Percentiles rank a stretch among this genome's conserved stretches.
Evolutionary conservation across 495 filamentous ascomycete species (phyloP).

Genomic region (Bathelium albidoporum): DNA sequence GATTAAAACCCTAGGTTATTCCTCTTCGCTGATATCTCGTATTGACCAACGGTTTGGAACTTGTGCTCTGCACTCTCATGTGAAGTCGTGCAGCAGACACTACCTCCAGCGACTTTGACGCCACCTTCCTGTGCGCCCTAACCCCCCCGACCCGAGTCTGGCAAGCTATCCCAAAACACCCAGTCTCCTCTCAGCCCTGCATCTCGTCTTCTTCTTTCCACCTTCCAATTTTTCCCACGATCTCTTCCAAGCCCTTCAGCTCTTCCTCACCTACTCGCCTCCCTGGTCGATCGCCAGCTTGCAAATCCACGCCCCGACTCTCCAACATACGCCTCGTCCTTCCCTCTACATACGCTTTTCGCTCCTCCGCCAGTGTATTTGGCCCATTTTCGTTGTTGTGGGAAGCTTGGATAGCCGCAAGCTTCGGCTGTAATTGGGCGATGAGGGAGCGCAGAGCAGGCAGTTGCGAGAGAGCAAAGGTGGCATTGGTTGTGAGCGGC

Average conservation of each 20-base stretch:
- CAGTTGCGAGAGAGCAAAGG: conserved; percentile 72
- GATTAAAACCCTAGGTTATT: too few species aligned
- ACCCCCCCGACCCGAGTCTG: neutral
- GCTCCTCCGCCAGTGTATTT: conserved; percentile 22
- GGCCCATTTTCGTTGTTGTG: conserved; percentile 10
- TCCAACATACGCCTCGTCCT: conserved; percentile 25
- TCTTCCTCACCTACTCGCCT: conserved; percentile 25
- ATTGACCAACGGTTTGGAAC: too few species aligned
- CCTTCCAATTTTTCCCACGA: conserved; percentile 20
- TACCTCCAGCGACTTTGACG: neutral
- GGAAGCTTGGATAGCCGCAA: conserved; percentile 20
- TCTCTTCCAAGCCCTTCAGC: conserved; percentile 27
- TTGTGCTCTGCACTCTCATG: too few species aligned
- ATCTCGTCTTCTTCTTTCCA: conserved; percentile 6
- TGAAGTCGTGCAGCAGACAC: neutral
- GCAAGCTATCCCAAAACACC: neutral
- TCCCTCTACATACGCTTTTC: conserved; percentile 29
- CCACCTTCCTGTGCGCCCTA: neutral
- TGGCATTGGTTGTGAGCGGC: conserved; percentile 61
- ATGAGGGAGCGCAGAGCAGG: conserved; percentile 62
- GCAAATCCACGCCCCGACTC: conserved; percentile 25
- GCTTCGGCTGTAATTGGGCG: conserved; percentile 44
- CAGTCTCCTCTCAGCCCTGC: conserved; percentile 7
- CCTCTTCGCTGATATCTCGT: too few species aligned
- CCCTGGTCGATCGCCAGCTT: conserved; percentile 16